phyloP scores from a whole-genome alignment of 371 early-diverging fungal species.

The Entomophthora muscae region DNA sequence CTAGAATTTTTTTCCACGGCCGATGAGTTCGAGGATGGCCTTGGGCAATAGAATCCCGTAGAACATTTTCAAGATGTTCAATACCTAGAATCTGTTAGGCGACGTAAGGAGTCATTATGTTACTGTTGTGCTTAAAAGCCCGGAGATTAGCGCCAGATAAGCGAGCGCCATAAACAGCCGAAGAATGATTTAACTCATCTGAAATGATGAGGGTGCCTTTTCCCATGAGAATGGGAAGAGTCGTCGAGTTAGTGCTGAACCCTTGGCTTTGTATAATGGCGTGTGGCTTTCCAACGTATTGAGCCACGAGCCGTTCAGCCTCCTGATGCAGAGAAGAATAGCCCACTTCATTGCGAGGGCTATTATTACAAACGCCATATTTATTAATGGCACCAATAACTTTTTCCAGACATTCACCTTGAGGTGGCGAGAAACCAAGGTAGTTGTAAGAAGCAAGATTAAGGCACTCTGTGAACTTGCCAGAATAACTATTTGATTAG shows the following conservation, averaged over 20 bases:
- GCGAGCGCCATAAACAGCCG: slow-evolving; percentile 90
- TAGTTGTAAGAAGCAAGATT: slow-evolving; percentile 99
- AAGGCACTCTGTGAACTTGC: slow-evolving; percentile 59
- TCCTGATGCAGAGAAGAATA: slow-evolving; percentile 47
- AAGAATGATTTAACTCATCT: slow-evolving; percentile 97
- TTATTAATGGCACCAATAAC: slow-evolving; percentile 51
- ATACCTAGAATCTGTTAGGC: slow-evolving; percentile 16
- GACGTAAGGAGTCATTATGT: too few species aligned
- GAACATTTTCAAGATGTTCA: slow-evolving; percentile 62
- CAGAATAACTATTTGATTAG: slow-evolving; percentile 37
- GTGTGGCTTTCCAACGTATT: slow-evolving; percentile 88
- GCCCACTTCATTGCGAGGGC: slow-evolving; percentile 54
- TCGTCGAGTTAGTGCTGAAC: slow-evolving; percentile 97
- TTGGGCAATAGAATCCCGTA: slow-evolving; percentile 88
- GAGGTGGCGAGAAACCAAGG: slow-evolving; percentile 87
- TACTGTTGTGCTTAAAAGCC: slow-evolving; percentile 89
- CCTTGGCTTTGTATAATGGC: slow-evolving; percentile 96
- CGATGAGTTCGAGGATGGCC: slow-evolving; percentile 98
- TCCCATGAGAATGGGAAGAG: slow-evolving; percentile 80
- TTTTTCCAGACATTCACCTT: slow-evolving; percentile 84
- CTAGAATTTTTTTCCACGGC: slow-evolving; percentile 97
- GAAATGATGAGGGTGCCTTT: slow-evolving; percentile 89
- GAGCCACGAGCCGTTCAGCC: slow-evolving; percentile 85
- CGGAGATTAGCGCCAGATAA: slow-evolving; percentile 89
- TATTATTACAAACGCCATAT: slow-evolving; percentile 44